These are phyloP conservation scores for Linnemannia elongata DNA, from an alignment of 192 early-diverging fungal species.

Conservation along the genomic window DNA sequence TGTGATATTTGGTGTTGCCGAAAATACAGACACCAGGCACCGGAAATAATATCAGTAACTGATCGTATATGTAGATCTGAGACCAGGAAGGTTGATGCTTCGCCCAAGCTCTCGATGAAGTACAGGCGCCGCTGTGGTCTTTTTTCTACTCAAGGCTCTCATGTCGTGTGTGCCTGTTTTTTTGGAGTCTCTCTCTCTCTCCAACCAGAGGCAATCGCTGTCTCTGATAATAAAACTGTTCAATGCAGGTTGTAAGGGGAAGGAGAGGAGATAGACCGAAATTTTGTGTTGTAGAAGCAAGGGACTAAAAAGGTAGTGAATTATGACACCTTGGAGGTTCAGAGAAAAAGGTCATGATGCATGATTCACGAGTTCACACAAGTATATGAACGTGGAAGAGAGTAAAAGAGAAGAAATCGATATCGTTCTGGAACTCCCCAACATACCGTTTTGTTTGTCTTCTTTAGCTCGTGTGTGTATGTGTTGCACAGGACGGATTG, in stretches of 20 bases:
- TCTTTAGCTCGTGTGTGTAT: neutral
- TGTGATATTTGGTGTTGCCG: neutral
- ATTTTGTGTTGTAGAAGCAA: neutral
- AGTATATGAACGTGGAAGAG: neutral
- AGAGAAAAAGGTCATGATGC: neutral
- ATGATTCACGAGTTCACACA: constrained; percentile 2
- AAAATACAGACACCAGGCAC: neutral
- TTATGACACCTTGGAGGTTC: neutral
- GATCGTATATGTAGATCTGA: neutral
- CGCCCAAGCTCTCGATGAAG: neutral
- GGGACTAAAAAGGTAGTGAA: neutral
- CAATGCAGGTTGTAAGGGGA: neutral
- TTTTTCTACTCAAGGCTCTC: neutral
- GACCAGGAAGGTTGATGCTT: neutral
- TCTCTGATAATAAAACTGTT: neutral
- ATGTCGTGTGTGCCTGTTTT: neutral
- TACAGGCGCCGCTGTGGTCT: neutral
- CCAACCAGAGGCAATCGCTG: neutral
- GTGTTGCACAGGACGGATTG: neutral
- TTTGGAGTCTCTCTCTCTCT: neutral
- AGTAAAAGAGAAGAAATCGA: neutral
- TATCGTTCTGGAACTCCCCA: constrained; percentile 3
- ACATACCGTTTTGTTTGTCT: neutral
- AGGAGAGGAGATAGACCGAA: neutral
- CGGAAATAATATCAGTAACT: neutral